phyloP scores from a whole-genome alignment of 1,284 basidiomycete genomes.

The Cutaneotrichosporon curvatum region DNA sequence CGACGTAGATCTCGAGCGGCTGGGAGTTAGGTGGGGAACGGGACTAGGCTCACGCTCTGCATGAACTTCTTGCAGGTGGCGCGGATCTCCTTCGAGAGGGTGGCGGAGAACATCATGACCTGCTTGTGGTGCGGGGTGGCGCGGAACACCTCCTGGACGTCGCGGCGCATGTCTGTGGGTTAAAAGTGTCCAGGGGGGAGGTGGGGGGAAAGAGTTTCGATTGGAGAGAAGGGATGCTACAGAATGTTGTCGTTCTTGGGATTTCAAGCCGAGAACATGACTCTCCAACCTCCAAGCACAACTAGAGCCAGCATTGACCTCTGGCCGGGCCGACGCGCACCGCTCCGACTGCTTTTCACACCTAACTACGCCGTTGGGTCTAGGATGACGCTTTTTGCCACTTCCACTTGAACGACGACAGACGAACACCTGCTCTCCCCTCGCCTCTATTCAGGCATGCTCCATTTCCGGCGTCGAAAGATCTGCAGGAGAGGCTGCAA shows the following conservation, averaged over 20 bases:
- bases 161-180: slow-evolving; percentile 93
- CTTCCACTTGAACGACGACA: too few species aligned
- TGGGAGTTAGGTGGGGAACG: slow-evolving; percentile 37
- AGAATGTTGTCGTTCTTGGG: neutral
- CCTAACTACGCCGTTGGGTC: too few species aligned
- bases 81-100: slow-evolving; percentile 92
- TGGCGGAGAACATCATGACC: slow-evolving; percentile 99
- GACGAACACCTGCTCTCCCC: too few species aligned
- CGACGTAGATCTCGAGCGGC: slow-evolving; percentile 99
- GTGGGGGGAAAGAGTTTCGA: neutral
- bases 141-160: slow-evolving; percentile 99
- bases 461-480: too few species aligned
- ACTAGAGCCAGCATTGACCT: neutral
- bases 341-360: too few species aligned
- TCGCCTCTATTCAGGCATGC: too few species aligned
- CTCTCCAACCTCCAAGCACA: neutral
- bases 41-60: slow-evolving; percentile 69
- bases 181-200: neutral
- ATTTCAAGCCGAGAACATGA: too few species aligned
- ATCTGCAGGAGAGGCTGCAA: slow-evolving; percentile 1
- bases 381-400: too few species aligned
- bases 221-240: too few species aligned
- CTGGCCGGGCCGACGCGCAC: too few species aligned
- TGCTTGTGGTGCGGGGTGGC: slow-evolving; percentile 99
- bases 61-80: slow-evolving; percentile 99